Evolutionary conservation across 2,329 filamentous ascomycete species (phyloP).

Genomic region (Colletotrichum viniferum): DNA sequence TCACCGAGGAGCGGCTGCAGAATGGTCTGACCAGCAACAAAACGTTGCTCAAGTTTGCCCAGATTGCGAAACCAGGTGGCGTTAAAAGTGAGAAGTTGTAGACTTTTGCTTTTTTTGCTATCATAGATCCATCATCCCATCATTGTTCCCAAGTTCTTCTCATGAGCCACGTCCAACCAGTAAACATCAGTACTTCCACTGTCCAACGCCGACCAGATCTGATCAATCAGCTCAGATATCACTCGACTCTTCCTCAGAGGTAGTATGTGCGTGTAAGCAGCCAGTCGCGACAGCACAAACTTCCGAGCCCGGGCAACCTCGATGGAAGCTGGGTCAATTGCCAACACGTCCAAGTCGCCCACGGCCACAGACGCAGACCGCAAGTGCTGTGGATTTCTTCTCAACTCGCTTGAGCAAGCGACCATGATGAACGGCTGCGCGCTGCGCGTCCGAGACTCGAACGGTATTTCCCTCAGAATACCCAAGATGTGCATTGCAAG

Average conservation of each 20-base stretch:
- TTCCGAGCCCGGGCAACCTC: constrained; percentile 14
- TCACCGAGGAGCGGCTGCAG: constrained; percentile 26
- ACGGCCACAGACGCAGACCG: rapidly evolving
- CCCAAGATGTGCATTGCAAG: constrained; percentile 21
- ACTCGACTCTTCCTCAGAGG: constrained; percentile 20
- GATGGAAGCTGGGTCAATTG: constrained; percentile 3
- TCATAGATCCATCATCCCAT: constrained; percentile 5
- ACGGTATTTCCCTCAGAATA: constrained; percentile 17
- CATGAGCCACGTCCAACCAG: constrained; percentile 21
- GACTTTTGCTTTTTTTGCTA: neutral
- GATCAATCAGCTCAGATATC: constrained; percentile 22
- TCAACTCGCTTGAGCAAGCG: constrained; percentile 22
- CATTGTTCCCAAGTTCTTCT: constrained; percentile 21
- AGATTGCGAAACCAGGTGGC: neutral
- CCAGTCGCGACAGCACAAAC: constrained; percentile 16
- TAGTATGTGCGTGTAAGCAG: constrained; percentile 19
- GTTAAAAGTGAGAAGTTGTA: neutral
- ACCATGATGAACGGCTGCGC: constrained; percentile 20
- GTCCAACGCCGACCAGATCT: constrained; percentile 22
- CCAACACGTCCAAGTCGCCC: neutral
- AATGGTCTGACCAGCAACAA: neutral
- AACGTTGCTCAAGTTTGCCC: neutral
- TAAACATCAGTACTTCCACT: constrained; percentile 20
- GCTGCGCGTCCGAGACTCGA: constrained; percentile 15
- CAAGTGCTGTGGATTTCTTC: neutral